A percentile compares a stretch with the other conserved stretches of the same genome.
These are phyloP conservation scores for Aspergillus biplanus DNA, from an alignment of 495 filamentous ascomycete genomes.

Conservation along the genomic window DNA sequence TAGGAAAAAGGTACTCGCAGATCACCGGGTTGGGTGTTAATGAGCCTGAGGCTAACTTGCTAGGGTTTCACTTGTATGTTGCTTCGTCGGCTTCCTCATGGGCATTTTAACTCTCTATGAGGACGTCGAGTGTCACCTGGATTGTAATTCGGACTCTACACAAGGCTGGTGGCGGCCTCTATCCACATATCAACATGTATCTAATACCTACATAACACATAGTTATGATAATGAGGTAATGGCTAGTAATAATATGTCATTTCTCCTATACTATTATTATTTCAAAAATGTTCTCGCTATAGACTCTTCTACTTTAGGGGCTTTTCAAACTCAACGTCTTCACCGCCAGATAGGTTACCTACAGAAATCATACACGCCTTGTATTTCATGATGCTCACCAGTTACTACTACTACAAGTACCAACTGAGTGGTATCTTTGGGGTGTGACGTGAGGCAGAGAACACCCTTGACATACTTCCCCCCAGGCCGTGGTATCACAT, in stretches of 20 bases:
- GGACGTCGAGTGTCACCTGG: not conserved
- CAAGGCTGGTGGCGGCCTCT: not conserved
- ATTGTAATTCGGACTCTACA: not conserved
- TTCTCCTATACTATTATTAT: too few relatives aligned
- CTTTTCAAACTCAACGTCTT: not conserved
- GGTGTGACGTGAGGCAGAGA: not conserved
- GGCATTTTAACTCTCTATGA: not conserved
- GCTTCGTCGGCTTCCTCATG: too few relatives aligned
- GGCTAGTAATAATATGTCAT: too few relatives aligned
- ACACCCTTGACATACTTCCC: not conserved
- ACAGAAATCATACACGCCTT: not conserved
- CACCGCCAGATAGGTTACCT: slow-evolving; percentile 5
- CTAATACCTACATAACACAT: too few relatives aligned
- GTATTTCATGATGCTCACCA: not conserved
- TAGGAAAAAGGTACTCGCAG: too few relatives aligned
- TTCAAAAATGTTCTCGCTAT: too few relatives aligned
- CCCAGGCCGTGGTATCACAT: not conserved
- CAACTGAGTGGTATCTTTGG: not conserved
- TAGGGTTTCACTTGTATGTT: too few relatives aligned
- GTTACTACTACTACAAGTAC: not conserved
- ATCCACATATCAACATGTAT: not conserved
- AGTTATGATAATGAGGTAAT: too few relatives aligned
- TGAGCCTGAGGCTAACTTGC: too few relatives aligned
- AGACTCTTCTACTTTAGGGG: too few relatives aligned
- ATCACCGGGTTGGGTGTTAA: too few relatives aligned